Base-by-base conservation (phyloP, 2,329 filamentous ascomycete genomes). In the Sporothrix euskadiensis region DNA sequence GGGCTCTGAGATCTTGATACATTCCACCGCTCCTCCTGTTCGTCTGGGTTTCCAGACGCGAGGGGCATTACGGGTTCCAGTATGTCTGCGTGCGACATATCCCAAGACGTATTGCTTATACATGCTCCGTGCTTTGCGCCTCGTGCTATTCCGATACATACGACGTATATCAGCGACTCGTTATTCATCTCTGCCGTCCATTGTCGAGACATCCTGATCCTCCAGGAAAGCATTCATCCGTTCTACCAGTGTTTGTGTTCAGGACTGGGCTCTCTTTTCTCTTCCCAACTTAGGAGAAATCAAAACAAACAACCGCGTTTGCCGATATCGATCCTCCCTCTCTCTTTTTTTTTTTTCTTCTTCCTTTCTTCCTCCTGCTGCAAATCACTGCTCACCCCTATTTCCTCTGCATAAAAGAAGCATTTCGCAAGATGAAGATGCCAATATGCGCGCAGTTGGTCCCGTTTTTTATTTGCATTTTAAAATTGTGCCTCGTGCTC, bases 291-390 rank as follows among this genome's bases (percentile, higher is more conserved):
- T 26, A 14, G 59, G 61, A 68, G 26, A 54, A 54, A 73, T 61
- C 52, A 68, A 73, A 73, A 73, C 35, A 73, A 73, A 73, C 61
- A 70, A 26, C 14, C 35, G 41, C 69, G 65, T 68, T 5, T 68
- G 39, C 10, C 39, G 61, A 32, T 49, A 5, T 47, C n/a, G 26
- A 1, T 26, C n/a, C 26, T 49, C 26, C 44, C 7, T 41, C 26
- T 22, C 16, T 47, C 2, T 49, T 9, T 56, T 54, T 26, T 47
- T 19, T 47, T 66, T 8, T 47, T 30, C 26, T 26, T 52, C n/a
- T 41, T 10, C n/a, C n/a, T 56, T 16, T 41, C 22, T 35, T n/a
- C 54, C 22, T 35, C n/a, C 26, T n/a, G 4, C 32, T 19, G 26
- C 26, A 26, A 26, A 26, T 26, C 26, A 8, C 26, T 63, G 4